phyloP scores from a whole-genome alignment of 2,329 filamentous ascomycete genomes.

The Verticillium albo-atrum region DNA sequence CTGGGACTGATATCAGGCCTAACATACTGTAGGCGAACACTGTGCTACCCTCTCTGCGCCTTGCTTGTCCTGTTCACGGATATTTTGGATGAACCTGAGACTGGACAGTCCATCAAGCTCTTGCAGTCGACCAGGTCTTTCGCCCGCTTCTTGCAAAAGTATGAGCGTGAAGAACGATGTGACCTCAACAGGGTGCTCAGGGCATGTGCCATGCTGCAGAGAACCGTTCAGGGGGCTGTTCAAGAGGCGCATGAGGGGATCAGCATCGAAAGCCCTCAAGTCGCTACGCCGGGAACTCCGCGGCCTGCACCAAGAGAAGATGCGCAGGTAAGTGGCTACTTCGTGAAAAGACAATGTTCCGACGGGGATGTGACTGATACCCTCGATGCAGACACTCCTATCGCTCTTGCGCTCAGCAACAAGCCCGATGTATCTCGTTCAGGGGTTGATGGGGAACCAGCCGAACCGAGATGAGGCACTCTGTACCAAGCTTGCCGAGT shows the following conservation, averaged over 20 bases:
- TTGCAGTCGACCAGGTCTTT: constrained; percentile 6
- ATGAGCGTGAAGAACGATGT: constrained; percentile 6
- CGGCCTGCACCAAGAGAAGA: neutral
- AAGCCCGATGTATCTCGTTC: constrained; percentile 9
- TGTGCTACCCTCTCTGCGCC: constrained; percentile 10
- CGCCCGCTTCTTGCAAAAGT: constrained; percentile 8
- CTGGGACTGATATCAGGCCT: neutral
- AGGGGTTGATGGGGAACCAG: constrained; percentile 9
- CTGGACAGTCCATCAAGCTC: constrained; percentile 3
- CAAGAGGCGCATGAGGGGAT: constrained; percentile 7
- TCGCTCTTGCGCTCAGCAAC: constrained; percentile 7
- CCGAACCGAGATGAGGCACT: constrained; percentile 10
- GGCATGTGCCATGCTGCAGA: constrained; percentile 7
- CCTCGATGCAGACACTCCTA: constrained; percentile 1
- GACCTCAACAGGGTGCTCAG: constrained; percentile 7
- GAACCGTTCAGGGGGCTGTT: constrained; percentile 5
- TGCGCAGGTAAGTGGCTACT: constrained; percentile 2
- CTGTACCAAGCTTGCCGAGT: constrained; percentile 3
- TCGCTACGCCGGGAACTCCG: constrained; percentile 1
- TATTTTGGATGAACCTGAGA: constrained; percentile 9
- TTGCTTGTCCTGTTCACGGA: constrained; percentile 6
- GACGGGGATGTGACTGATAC: neutral
- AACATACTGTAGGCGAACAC: constrained; percentile 2
- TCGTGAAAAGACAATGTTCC: neutral
- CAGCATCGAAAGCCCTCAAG: constrained; percentile 3